A percentile compares a stretch with the other conserved stretches of the same genome.
Evolutionary conservation across 352 stramenopile genomes (phyloP).

Genomic region (Pythium inflatum): DNA sequence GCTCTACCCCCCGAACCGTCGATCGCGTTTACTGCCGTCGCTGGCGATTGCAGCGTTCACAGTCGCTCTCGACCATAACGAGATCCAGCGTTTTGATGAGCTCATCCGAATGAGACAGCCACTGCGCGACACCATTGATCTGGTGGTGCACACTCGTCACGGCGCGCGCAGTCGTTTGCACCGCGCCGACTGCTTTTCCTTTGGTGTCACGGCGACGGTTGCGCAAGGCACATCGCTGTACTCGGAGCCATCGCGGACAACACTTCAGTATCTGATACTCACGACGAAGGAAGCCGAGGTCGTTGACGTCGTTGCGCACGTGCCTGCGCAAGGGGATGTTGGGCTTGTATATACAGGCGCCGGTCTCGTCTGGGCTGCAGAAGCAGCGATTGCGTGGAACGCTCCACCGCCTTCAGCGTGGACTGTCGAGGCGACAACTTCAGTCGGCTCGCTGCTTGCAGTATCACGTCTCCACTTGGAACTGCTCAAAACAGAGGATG

Average conservation of each 20-base stretch:
- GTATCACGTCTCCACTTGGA: neutral
- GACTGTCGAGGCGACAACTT: neutral
- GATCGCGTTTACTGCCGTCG: neutral
- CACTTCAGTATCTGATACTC: neutral
- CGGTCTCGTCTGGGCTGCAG: conserved; percentile 3
- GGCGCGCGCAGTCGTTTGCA: neutral
- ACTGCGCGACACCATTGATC: conserved; percentile 3
- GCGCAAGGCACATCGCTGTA: neutral
- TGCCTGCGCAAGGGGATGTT: neutral
- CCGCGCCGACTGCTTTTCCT: conserved; percentile 2
- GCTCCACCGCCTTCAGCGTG: neutral
- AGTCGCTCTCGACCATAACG: neutral
- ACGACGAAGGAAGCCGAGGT: neutral
- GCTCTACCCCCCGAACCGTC: conserved; percentile 4
- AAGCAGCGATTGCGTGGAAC: neutral
- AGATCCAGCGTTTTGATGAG: neutral
- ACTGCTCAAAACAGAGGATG: no score
- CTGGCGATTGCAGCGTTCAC: neutral
- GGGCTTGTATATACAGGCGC: conserved; percentile 5
- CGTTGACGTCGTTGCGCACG: conserved; percentile 5
- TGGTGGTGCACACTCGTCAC: neutral
- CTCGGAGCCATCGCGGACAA: neutral
- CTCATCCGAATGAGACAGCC: neutral
- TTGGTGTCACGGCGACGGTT: conserved; percentile 1
- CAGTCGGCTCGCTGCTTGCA: neutral